These are phyloP conservation scores for Venturia nashicola DNA, from an alignment of 2,329 filamentous ascomycete genomes.

Conservation along the genomic window DNA sequence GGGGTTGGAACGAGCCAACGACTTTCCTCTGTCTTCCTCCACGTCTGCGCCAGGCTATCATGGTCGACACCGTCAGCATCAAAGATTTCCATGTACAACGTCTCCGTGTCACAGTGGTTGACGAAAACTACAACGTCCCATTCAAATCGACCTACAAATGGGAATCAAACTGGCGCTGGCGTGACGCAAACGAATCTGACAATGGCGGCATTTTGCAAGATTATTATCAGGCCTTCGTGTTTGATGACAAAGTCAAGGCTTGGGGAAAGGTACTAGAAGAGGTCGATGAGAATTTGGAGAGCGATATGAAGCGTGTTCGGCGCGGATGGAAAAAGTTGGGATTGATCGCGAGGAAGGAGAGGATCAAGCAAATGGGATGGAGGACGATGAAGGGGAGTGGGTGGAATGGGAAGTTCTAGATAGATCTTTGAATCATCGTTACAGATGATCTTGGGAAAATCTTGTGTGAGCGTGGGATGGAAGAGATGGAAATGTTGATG, in stretches of 20 bases:
- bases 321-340: not conserved
- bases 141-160: not conserved
- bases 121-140: not conserved
- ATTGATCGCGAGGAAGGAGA: not conserved
- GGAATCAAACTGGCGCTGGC: not conserved
- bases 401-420: not conserved
- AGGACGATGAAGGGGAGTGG: not conserved
- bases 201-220: not conserved
- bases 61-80: not conserved
- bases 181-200: no score
- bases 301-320: not conserved
- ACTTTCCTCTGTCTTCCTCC: not conserved
- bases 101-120: not conserved
- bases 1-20: not conserved
- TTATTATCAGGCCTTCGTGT: not conserved
- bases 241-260: not conserved
- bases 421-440: no score
- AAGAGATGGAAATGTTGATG: no score
- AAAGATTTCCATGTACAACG: not conserved
- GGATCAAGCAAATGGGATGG: not conserved
- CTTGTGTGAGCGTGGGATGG: no score
- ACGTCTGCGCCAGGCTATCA: not conserved
- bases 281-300: not conserved
- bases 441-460: no score
- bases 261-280: not conserved